These are phyloP conservation scores for Eremothecium coryli DNA, from an alignment of 1,139 yeast genomes.

Conservation along the genomic window DNA sequence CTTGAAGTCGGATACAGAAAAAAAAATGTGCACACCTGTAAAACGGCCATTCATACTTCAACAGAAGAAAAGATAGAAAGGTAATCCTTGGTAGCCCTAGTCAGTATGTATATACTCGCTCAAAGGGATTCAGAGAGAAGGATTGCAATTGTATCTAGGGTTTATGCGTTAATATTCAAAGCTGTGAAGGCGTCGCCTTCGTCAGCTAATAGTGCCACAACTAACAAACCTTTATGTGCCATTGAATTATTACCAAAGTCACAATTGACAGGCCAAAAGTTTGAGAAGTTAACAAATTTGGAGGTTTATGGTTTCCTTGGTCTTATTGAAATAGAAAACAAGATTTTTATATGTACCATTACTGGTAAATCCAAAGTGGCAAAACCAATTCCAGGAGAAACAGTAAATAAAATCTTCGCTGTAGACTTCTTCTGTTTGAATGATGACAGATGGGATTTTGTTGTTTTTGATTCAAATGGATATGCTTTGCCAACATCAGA, in stretches of 20 bases:
- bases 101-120: constrained; percentile 20
- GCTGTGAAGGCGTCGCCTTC: constrained; percentile 11
- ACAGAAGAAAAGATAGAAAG: too few relatives aligned
- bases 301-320: constrained; percentile 81
- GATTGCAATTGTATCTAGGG: constrained; percentile 26
- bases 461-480: constrained; percentile 57
- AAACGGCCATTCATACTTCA: too few relatives aligned
- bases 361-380: constrained; percentile 77
- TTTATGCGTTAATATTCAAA: constrained; percentile 24
- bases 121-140: constrained; percentile 24
- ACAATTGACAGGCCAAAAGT: constrained; percentile 27
- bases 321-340: constrained; percentile 55
- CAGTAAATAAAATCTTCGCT: constrained; percentile 67
- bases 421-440: constrained; percentile 81
- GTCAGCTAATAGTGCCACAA: constrained; percentile 8
- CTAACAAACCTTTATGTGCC: constrained; percentile 21
- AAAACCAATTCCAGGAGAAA: constrained; percentile 66
- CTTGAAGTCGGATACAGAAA: too few relatives aligned
- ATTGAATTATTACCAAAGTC: constrained; percentile 25
- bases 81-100: neutral
- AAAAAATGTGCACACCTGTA: too few relatives aligned
- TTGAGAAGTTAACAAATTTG: constrained; percentile 42
- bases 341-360: constrained; percentile 69
- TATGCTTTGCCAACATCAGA: constrained; percentile 37
- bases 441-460: constrained; percentile 69